Evolutionary conservation across 31 red algal species (phyloP), one percentile per base, ranked within the genome.

Genomic region (Odonthalia washingtoniensis): DNA sequence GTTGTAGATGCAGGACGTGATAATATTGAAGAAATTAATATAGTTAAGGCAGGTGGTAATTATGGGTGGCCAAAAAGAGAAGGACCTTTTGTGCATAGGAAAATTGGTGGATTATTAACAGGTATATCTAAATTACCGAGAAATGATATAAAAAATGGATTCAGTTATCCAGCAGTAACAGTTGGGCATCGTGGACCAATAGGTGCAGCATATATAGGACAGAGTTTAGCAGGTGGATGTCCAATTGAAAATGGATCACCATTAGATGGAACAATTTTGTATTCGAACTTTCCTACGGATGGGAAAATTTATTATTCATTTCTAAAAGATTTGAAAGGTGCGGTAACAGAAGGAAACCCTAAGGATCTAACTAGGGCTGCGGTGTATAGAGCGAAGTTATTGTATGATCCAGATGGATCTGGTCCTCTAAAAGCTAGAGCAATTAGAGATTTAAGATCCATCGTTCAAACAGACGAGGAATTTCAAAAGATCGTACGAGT

Each of bases 61-160:
- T 92, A 92, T 40, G 90, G 90, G 1, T 92, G 90, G 90, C 65
- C 83, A 28, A n/a, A 80, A 42, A 72, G 90, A 42, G 90, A 92
- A 61, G 90, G 90, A 0, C 73, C 82, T 17, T 79, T 78, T 65
- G 42, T 44, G 6, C 83, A 86, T 73, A 30, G 42, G 68, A 37
- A 33, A 2, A 40, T 38, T 16, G 88, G 80, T 43, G 72, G 88
- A 2, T 33, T 91, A 28, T 18, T 84, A 4, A 69, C 32, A 30
- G 88, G 88, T 27, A 68, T 91, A n/a, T 24, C 37, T 2, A 6
- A 30, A 3, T 39, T 91, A 26, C 88, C 88, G 18, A 27, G 40
- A 27, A 52, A 84, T 66, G 88, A 91, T 72, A 40, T 80, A 2
- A 30, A 1, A 3, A 65, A 84, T 57, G 44, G 61, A 27, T 91